Conservation (phyloP, 2,329 filamentous ascomycete genomes). For the Clonostachys rosea region DNA sequence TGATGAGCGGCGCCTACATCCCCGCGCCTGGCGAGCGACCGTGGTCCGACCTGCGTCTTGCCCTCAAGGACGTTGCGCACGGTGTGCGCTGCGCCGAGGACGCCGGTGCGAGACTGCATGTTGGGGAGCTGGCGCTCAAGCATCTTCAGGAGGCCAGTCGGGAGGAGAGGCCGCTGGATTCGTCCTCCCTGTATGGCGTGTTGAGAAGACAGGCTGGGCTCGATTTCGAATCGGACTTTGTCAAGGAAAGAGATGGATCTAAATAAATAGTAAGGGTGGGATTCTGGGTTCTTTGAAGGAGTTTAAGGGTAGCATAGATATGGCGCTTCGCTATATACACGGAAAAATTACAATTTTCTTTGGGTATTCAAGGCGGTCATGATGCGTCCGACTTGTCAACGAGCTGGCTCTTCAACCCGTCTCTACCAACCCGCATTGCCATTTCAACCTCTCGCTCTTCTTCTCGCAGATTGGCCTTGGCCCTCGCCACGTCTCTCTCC, state of each 20-base stretch:
- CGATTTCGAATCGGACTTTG: conserved; percentile 32
- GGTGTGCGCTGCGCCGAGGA: conserved; percentile 36
- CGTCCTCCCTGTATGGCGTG: conserved; percentile 44
- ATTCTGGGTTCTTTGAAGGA: too few relatives aligned
- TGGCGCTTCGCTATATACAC: too few relatives aligned
- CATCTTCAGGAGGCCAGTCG: conserved; percentile 35
- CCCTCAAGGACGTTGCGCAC: conserved; percentile 46
- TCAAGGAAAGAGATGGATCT: conserved; percentile 18
- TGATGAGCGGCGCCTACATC: conserved; percentile 30
- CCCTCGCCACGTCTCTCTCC: conserved; percentile 52
- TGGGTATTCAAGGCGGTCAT: conserved; percentile 4
- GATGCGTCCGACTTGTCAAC: conserved; percentile 12
- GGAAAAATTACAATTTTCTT: too few relatives aligned
- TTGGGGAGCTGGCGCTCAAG: conserved; percentile 34
- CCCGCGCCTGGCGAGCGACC: conserved; percentile 26
- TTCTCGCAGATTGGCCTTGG: conserved; percentile 57
- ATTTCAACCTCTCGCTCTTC: conserved; percentile 64
- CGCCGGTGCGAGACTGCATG: conserved; percentile 27
- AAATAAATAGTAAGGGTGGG: neutral
- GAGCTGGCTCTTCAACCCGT: conserved; percentile 60
- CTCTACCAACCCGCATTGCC: conserved; percentile 66
- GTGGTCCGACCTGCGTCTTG: conserved; percentile 42
- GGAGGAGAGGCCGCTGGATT: conserved; percentile 33
- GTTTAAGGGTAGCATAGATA: too few relatives aligned
- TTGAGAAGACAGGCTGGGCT: conserved; percentile 35